phyloP scores from a whole-genome alignment of 208 protist species.

The Endotrypanum monterogeii region DNA sequence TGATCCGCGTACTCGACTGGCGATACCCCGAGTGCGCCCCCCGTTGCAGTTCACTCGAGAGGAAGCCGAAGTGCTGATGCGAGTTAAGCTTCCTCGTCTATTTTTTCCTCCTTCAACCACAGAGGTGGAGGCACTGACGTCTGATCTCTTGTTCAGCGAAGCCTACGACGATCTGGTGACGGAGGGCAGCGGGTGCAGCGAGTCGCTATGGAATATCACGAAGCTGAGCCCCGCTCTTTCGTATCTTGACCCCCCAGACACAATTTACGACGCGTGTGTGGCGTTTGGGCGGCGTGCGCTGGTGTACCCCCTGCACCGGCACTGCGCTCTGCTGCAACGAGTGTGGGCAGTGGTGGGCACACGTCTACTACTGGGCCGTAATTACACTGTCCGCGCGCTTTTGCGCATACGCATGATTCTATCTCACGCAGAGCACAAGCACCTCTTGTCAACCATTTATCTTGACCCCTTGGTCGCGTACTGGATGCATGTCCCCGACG shows the following conservation, averaged over 20 bases:
- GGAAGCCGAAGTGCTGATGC: conserved; percentile 52
- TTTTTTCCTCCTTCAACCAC: conserved; percentile 53
- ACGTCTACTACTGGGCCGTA: conserved; percentile 69
- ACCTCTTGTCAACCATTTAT: conserved; percentile 80
- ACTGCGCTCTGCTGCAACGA: conserved; percentile 76
- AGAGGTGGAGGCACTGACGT: conserved; percentile 66
- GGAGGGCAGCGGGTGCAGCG: conserved; percentile 81
- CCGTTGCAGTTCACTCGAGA: conserved; percentile 50
- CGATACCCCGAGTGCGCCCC: conserved; percentile 54
- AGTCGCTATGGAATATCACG: conserved; percentile 90
- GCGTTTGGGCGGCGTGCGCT: conserved; percentile 79
- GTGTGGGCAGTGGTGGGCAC: conserved; percentile 71
- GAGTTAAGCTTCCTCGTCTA: conserved; percentile 46
- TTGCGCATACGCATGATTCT: conserved; percentile 76
- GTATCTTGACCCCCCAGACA: conserved; percentile 79
- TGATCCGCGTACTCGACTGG: conserved; percentile 34
- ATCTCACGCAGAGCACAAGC: conserved; percentile 79
- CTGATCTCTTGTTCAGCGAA: conserved; percentile 85
- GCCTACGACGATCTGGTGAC: conserved; percentile 91
- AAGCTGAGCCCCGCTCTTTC: conserved; percentile 82
- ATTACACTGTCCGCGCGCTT: conserved; percentile 71
- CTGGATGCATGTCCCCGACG: conserved; percentile 54
- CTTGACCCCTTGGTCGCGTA: conserved; percentile 78
- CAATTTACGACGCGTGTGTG: conserved; percentile 76
- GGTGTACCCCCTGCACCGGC: conserved; percentile 86